Base-by-base conservation (phyloP, 2,329 filamentous ascomycete species). In the Botrytis elliptica region DNA sequence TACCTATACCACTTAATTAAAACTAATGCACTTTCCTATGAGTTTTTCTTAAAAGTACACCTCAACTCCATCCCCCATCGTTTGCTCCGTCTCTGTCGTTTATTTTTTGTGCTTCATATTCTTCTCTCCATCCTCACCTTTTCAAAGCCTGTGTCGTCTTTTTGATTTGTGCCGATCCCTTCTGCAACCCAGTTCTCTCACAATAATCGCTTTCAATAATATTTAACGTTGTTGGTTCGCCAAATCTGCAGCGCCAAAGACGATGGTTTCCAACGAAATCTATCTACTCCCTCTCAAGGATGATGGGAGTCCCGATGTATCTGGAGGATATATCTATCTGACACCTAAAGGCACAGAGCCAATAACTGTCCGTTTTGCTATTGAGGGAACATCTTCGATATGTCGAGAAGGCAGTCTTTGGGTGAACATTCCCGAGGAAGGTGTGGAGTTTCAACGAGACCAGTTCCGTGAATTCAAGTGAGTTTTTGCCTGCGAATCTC, bases 301-400 rank as follows among this genome's bases (percentile, higher is more conserved):
- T 84, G 89, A 95, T 84, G 96, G 97, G 79, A 94, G 94, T 78
- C 96, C 97, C 52, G 91, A 97, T 82, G 90, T 99, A 67, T 88
- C 93, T 40, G 93, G 94, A 79, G 91, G 93, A 78, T 99, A 98
- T 85, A 93, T 98, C 80, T 97, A 97, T 83, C 86, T 99, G 62
- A 92, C 94, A 0, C 91, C 96, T 29, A 85, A 84, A 77, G 91
- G 92, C 29, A 88, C 87, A 59, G 87, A 91, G n/a, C 92, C 92
- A 60, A 91, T 98, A 80, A 88, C 88, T 71, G 86, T 98, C 73
- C 91, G 95, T 74, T 97, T 99, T 83, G 90, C 94, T 78, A 95
- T 98, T 78, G 93, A 98, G 83, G 95, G 96, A 75, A 95, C 94
- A 73, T 97, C 95, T 81, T 97, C 95, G 75, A 96, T 99, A 85